Percentiles rank a stretch among this genome's conserved stretches.
These are phyloP conservation scores for Pichia rugopelliculosa DNA, from an alignment of 805 yeast genomes.

Conservation along the genomic window DNA sequence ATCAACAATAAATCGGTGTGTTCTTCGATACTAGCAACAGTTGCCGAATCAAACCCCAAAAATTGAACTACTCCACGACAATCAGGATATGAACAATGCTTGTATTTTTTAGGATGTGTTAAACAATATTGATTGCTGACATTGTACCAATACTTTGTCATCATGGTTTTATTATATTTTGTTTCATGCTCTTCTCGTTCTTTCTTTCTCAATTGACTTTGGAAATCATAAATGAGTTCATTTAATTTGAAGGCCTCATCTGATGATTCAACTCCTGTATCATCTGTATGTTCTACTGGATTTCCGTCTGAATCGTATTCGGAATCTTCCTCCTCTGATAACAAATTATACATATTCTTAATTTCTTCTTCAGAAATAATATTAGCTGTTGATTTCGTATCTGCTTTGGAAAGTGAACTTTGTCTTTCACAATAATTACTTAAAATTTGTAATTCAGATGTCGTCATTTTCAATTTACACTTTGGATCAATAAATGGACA, in stretches of 20 bases:
- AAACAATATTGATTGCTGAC: constrained; percentile 46
- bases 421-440: constrained; percentile 17
- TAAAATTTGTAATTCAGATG: constrained; percentile 31
- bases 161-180: constrained; percentile 21
- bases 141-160: constrained; percentile 35
- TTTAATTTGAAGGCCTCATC: constrained; percentile 3
- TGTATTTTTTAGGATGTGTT: constrained; percentile 38
- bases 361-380: constrained; percentile 17
- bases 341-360: constrained; percentile 15
- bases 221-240: constrained; percentile 17
- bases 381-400: not conserved
- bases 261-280: not conserved
- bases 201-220: constrained; percentile 15
- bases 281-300: not conserved
- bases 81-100: constrained; percentile 84
- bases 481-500: constrained; percentile 53
- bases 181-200: constrained; percentile 19
- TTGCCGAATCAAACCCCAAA: constrained; percentile 27
- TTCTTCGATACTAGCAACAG: constrained; percentile 22
- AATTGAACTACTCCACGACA: constrained; percentile 51
- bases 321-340: not conserved
- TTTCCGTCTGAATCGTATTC: constrained; percentile 6
- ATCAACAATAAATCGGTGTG: constrained; percentile 27
- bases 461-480: constrained; percentile 39
- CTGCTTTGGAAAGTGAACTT: not conserved